Evolutionary conservation across 257 asterid genomes (phyloP).

Genomic region (Lycium barbarum): DNA sequence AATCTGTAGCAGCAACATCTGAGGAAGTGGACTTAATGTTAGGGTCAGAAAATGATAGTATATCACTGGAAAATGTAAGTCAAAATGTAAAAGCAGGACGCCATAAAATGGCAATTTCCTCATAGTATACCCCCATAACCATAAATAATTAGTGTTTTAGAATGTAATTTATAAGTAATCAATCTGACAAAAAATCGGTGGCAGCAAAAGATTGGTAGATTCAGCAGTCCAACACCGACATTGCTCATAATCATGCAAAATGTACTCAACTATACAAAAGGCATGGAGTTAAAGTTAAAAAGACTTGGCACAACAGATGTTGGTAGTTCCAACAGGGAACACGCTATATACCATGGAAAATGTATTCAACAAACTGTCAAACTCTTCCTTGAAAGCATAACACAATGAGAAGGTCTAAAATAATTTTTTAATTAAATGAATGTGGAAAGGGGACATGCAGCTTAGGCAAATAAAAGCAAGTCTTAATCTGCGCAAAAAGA

Average conservation of each 20-base stretch:
- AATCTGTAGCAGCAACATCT: conserved; percentile 79
- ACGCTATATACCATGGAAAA: background rate
- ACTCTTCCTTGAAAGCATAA: background rate
- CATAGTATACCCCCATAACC: background rate
- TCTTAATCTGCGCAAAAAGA: background rate
- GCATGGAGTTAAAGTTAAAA: background rate
- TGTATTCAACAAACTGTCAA: background rate
- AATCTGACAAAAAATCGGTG: background rate
- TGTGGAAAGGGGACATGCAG: background rate
- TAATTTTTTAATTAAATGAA: background rate
- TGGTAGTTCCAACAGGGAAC: background rate
- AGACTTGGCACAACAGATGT: background rate
- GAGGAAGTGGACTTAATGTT: conserved; percentile 39
- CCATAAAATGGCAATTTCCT: background rate
- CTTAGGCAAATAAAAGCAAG: background rate
- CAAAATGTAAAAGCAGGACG: conserved; percentile 4
- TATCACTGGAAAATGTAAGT: background rate
- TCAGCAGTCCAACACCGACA: background rate
- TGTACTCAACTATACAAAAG: background rate
- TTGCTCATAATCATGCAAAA: background rate
- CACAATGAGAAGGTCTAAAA: background rate
- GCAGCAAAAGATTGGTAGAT: conserved; percentile 4
- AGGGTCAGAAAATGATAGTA: background rate
- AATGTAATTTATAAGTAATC: background rate
- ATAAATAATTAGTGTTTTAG: background rate